phyloP scores from a whole-genome alignment of 2,329 filamentous ascomycete species.

The Neonectria coccinea region DNA sequence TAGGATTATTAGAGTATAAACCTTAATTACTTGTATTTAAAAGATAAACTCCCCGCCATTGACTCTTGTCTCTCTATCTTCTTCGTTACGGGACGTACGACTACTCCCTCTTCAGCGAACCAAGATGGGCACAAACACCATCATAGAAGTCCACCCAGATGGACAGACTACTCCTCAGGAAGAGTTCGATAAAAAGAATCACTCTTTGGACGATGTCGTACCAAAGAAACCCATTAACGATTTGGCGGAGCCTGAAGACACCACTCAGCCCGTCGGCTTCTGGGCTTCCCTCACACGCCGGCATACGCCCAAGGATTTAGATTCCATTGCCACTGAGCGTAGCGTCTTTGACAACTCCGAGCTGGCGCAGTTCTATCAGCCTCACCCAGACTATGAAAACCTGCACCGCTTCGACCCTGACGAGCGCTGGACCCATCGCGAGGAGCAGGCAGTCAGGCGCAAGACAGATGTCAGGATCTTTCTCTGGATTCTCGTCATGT shows the following conservation, averaged over 20 bases:
- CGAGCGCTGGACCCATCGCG: slow-evolving; percentile 52
- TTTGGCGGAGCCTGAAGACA: slow-evolving; percentile 12
- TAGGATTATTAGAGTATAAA: too few relatives aligned
- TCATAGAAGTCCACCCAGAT: background rate
- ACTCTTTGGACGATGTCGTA: background rate
- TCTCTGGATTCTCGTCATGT: slow-evolving; percentile 64
- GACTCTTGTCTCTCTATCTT: too few relatives aligned
- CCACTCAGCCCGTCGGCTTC: slow-evolving; percentile 6
- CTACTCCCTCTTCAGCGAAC: too few relatives aligned
- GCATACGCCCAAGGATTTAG: background rate
- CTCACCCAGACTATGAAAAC: slow-evolving; percentile 45
- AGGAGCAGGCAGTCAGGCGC: slow-evolving; percentile 48
- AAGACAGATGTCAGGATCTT: slow-evolving; percentile 65
- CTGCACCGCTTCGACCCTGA: slow-evolving; percentile 53
- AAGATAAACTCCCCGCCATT: too few relatives aligned
- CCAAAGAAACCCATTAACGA: slow-evolving; percentile 5
- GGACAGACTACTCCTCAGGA: background rate
- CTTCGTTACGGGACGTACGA: too few relatives aligned
- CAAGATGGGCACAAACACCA: background rate
- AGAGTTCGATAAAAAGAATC: background rate
- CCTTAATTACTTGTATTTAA: too few relatives aligned
- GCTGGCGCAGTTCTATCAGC: slow-evolving; percentile 14
- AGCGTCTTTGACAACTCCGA: slow-evolving; percentile 17
- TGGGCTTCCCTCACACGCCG: slow-evolving; percentile 6
- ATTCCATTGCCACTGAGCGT: slow-evolving; percentile 13